Evolutionary conservation across 331 rosid species (phyloP).

Genomic region (Acacia concinna): DNA sequence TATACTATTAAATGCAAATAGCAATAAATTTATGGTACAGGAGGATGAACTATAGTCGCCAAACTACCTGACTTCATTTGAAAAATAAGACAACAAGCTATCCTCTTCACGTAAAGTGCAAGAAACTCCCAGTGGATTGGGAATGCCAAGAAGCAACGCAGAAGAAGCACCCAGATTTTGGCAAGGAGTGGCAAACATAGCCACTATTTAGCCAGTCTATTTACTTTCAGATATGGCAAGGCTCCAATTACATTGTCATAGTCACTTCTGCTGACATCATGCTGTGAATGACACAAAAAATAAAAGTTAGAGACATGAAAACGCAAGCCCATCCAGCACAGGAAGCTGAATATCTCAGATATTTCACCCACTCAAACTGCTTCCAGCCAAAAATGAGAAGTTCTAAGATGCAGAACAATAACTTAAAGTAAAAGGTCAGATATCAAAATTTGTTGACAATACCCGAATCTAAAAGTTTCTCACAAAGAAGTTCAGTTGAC

Average conservation of each 20-base stretch:
- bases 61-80: background rate
- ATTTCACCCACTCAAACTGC: background rate
- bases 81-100: background rate
- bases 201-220: constrained; percentile 65
- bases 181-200: background rate
- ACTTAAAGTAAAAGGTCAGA: background rate
- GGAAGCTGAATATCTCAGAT: background rate
- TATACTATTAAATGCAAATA: background rate
- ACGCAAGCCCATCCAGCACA: background rate
- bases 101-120: background rate
- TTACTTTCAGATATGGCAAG: constrained; percentile 89
- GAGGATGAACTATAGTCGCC: background rate
- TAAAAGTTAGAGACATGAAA: constrained; percentile 25
- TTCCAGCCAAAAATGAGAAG: background rate
- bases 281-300: constrained; percentile 45
- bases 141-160: background rate
- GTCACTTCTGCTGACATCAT: constrained; percentile 73
- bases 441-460: background rate
- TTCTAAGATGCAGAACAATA: background rate
- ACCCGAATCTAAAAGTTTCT: background rate
- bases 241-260: constrained; percentile 86
- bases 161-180: background rate
- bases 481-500: background rate
- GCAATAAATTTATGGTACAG: background rate
- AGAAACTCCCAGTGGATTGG: background rate